phyloP scores from a whole-genome alignment of 305 asterid species.

The Solanum hybrid region DNA sequence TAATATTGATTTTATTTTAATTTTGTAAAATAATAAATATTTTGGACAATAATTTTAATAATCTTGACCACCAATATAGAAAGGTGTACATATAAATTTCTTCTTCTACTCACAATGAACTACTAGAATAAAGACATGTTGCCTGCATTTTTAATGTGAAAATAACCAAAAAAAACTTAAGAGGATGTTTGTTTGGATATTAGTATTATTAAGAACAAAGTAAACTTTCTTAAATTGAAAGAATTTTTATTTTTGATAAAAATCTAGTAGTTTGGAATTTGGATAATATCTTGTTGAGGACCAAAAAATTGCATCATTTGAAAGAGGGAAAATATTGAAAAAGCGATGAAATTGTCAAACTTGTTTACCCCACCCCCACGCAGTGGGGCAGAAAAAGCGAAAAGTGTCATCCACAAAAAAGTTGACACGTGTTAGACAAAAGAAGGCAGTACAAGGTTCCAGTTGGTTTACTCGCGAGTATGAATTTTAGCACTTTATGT shows the following conservation, averaged over 20 bases:
- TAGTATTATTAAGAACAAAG: not conserved
- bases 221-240: not conserved
- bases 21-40: not conserved
- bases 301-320: not conserved
- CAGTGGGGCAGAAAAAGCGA: not conserved
- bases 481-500: not conserved
- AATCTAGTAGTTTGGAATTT: not conserved
- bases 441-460: not conserved
- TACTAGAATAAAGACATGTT: not conserved
- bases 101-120: not conserved
- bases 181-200: not conserved
- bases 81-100: not conserved
- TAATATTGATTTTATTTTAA: not conserved
- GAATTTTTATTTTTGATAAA: not conserved
- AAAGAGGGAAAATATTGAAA: not conserved
- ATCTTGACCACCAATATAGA: not conserved
- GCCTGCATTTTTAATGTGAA: not conserved
- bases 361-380: not conserved
- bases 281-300: not conserved
- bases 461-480: not conserved
- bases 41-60: not conserved
- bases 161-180: not conserved
- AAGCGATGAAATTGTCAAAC: not conserved
- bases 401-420: not conserved
- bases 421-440: not conserved